Evolutionary conservation across 2,329 filamentous ascomycete genomes (phyloP), one percentile per base, ranked within the genome.

Genomic region (Chaetomium sp.): DNA sequence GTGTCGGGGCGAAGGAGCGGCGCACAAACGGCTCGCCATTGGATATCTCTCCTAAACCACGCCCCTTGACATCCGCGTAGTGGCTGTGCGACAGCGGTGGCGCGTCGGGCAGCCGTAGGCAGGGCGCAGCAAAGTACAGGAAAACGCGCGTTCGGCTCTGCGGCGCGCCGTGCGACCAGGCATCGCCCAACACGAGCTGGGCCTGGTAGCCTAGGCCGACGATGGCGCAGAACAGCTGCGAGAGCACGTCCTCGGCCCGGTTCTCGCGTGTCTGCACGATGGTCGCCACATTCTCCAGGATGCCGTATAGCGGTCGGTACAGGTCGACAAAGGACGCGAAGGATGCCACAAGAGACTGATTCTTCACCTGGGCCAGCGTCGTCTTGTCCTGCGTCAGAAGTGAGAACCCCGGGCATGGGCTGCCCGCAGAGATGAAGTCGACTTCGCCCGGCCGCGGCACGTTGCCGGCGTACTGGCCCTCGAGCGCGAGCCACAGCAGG

Each of bases 171-270:
- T 80, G 82, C 0, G 79, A 80, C 76, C 86, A 89, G 0, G 87
- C 80, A 60, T 91, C 87, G 19, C 88, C 73, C 0, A 86, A 74
- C 54, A 84, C 82, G 40, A 88, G 78, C 42, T 86, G 80, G 0
- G 83, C 74, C 65, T 95, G 89, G 61, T 94, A 95, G 0, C 88
- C 89, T 59, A 94, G 75, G 0, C 85, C 87, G 0, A 92, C 85
- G 0, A 94, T 71, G 0, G 84, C 78, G 59, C 86, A 88, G 8
- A 94, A 75, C 0, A 94, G 73, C 61, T 91, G 88, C 1, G 84
- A 84, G 51, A 91, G 84, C 0, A 89, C 80, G 56, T 89, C 88
- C 19, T 86, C 75, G 36, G 69, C 71, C 6, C 66, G 64, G 14
- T 68, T 73, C 14, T 72, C 71, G 32, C 49, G 41, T 0, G 53